These are phyloP conservation scores for Neurospora terricola DNA, from an alignment of 495 filamentous ascomycete species.

Conservation along the genomic window DNA sequence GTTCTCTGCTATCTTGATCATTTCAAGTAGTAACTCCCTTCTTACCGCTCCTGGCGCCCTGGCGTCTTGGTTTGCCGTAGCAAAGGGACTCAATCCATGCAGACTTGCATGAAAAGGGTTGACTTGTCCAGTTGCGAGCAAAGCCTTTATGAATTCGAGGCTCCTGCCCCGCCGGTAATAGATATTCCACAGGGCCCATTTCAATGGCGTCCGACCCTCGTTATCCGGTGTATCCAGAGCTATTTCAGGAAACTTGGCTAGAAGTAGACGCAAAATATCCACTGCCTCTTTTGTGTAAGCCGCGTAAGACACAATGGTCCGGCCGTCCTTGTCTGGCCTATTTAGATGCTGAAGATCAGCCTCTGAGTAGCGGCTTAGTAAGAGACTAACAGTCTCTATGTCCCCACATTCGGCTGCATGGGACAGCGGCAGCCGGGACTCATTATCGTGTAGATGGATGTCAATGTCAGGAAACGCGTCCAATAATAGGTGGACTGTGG, in stretches of 20 bases:
- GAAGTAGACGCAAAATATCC: not conserved
- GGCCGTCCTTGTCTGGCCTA: not conserved
- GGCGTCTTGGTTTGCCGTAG: too few relatives aligned
- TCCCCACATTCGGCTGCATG: fast-evolving
- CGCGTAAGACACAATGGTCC: not conserved
- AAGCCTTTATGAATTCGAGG: not conserved
- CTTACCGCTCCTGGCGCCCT: too few relatives aligned
- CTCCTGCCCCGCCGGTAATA: too few relatives aligned
- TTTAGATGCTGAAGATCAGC: not conserved
- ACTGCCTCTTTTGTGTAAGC: fast-evolving
- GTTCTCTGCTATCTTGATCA: not conserved
- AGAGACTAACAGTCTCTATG: not conserved
- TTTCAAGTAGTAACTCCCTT: not conserved
- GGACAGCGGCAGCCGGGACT: not conserved
- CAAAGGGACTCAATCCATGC: not conserved
- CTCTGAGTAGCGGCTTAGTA: not conserved
- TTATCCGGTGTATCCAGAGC: not conserved
- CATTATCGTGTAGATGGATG: not conserved
- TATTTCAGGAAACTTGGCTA: not conserved
- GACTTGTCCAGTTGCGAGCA: not conserved
- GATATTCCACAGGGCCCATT: too few relatives aligned
- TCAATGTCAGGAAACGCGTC: not conserved
- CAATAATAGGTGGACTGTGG: not conserved
- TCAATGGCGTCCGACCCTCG: not conserved
- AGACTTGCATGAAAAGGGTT: not conserved